Conservation (phyloP, 73 alveolate species). For the Tetrahymena elliotti region DNA sequence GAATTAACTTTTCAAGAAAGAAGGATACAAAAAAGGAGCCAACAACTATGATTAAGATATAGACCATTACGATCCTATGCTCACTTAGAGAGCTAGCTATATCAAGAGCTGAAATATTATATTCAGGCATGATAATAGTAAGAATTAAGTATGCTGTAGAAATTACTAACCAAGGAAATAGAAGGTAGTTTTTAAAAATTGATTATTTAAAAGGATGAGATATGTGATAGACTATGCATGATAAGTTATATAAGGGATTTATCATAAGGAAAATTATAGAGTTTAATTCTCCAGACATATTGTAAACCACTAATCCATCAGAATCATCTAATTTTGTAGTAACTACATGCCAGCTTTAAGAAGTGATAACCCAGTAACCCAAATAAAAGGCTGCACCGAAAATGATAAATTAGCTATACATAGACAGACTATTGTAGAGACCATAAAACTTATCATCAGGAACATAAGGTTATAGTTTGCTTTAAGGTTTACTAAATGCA, state of each 20-base stretch:
- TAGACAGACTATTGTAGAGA: background rate
- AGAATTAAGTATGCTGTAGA: background rate
- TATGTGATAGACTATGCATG: conserved; percentile 3
- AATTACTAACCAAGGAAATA: background rate
- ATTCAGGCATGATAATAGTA: background rate
- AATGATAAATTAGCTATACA: background rate
- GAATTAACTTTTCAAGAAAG: background rate
- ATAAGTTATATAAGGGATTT: background rate
- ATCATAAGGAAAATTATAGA: background rate
- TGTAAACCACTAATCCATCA: background rate
- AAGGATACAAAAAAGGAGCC: background rate
- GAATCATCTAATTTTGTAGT: background rate
- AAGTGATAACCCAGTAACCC: conserved; percentile 5
- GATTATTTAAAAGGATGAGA: conserved; percentile 11
- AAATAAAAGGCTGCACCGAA: background rate
- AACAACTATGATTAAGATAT: background rate
- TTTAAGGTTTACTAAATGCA: background rate
- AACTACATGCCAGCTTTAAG: conserved; percentile 8
- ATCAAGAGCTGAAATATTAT: background rate
- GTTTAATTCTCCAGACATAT: conserved; percentile 12
- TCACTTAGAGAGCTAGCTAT: background rate
- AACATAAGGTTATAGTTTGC: background rate
- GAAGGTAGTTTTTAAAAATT: background rate
- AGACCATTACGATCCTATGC: background rate
- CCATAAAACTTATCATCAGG: conserved; percentile 35